Evolutionary conservation across 1,284 basidiomycete species (phyloP), one percentile per base, ranked within the genome.

Genomic region (Pascua sp.): DNA sequence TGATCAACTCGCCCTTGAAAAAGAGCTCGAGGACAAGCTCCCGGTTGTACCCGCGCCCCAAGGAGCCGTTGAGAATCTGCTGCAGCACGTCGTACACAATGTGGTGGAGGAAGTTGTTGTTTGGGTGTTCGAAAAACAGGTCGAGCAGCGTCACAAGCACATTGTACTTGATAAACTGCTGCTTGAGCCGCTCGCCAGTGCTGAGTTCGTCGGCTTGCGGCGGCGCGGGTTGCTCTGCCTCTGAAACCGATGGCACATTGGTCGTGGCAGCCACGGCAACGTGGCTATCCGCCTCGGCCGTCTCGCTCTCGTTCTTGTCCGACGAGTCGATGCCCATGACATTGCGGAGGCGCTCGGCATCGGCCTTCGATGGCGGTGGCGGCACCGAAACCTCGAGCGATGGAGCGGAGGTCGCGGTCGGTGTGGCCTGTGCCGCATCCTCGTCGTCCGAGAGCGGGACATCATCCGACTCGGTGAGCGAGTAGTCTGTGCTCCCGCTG

Each of bases 61-160:
- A 81, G 40, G 85, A 83, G 13, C 93, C 93, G 12, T 90, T 95
- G 62, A 99, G 83, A 49, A 97, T 89, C 74, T 98, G 96, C 73
- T 98, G 95, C 2, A 98, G 82, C 49, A 98, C 81, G 75, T 98
- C 96, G 72, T 98, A 98, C 15, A 97, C 92, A 13, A 95, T 89
- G 68, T 92, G 94, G 75, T 99, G 96, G 44, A 98, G 79, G 73
- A 98, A 98, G 72, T 98, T 98, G 80, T 98, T 98, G 88, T 91
- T 93, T 0, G 93, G 92, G 68, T 89, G 96, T 60, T 90, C 86
- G 73, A 98, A 97, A 81, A 98, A 98, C 42, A 98, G 80, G 67
- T 93, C 88, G 65, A 95, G 79, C 58, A 95, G 78, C 5, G 85
- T 86, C 0, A 84, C 81, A 41, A 92, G 77, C 1, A 95, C 84